Evolutionary conservation across 352 stramenopile genomes (phyloP).

Genomic region (Phytophthora ramorum): DNA sequence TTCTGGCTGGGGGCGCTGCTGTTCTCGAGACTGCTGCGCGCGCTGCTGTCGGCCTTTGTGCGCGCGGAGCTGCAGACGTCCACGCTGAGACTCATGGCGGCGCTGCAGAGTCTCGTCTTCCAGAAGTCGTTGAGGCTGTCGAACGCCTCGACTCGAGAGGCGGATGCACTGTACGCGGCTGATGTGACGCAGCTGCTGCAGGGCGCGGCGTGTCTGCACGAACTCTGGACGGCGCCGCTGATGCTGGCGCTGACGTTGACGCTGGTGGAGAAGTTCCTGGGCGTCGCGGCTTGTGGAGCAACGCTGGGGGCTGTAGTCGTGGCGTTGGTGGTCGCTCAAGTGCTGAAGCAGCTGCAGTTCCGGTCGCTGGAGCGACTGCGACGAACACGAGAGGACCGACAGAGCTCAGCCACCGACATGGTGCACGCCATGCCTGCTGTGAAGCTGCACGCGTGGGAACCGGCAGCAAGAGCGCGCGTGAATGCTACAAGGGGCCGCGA

Average conservation of each 20-base stretch:
- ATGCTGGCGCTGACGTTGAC: slow-evolving; percentile 56
- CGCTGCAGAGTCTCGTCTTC: slow-evolving; percentile 78
- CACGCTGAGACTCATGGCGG: slow-evolving; percentile 66
- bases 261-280: slow-evolving; percentile 65
- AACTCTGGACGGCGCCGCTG: slow-evolving; percentile 70
- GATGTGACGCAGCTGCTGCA: slow-evolving; percentile 69
- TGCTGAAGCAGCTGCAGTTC: slow-evolving; percentile 54
- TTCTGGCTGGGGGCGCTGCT: slow-evolving; percentile 74
- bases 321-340: slow-evolving; percentile 46
- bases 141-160: slow-evolving; percentile 40
- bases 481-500: slow-evolving; percentile 82
- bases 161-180: slow-evolving; percentile 63
- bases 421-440: slow-evolving; percentile 92
- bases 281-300: slow-evolving; percentile 39
- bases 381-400: slow-evolving; percentile 69
- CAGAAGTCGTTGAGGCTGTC: slow-evolving; percentile 71
- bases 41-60: slow-evolving; percentile 69
- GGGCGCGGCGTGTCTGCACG: slow-evolving; percentile 72
- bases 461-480: slow-evolving; percentile 44
- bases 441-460: slow-evolving; percentile 96
- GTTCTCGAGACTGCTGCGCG: slow-evolving; percentile 71
- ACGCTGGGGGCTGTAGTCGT: slow-evolving; percentile 45
- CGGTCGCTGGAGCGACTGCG: slow-evolving; percentile 49
- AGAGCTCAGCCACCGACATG: slow-evolving; percentile 68
- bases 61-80: slow-evolving; percentile 68